phyloP scores from a whole-genome alignment of 2,329 filamentous ascomycete genomes.

The Scedosporium boydii region DNA sequence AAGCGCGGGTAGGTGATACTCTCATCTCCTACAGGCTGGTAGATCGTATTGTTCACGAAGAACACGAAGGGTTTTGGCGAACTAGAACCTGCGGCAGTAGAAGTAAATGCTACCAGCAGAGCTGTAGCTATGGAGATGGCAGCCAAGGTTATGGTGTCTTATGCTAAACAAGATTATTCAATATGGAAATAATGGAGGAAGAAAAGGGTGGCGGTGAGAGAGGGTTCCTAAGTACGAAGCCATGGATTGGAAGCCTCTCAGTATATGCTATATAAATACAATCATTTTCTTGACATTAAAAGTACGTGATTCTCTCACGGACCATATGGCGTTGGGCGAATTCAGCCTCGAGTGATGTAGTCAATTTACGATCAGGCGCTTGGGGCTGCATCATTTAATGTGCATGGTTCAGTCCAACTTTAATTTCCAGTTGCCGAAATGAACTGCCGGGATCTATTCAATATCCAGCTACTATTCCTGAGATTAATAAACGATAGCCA shows the following conservation, averaged over 20 bases:
- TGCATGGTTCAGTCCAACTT: neutral
- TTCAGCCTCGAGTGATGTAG: neutral
- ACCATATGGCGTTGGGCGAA: neutral
- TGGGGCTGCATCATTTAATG: neutral
- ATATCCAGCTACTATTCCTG: neutral
- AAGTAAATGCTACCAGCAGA: neutral
- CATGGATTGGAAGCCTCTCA: neutral
- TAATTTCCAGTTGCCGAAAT: neutral
- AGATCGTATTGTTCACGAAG: constrained; percentile 5
- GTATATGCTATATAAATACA: neutral
- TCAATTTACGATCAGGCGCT: neutral
- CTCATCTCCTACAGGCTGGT: neutral
- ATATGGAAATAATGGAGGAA: neutral
- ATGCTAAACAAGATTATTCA: neutral
- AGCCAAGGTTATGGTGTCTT: neutral
- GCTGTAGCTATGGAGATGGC: neutral
- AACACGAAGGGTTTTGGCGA: neutral
- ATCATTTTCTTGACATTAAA: neutral
- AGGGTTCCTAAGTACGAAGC: neutral
- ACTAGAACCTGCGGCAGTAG: neutral
- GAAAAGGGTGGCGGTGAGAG: neutral
- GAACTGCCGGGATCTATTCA: neutral
- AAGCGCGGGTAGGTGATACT: constrained; percentile 3
- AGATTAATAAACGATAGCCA: neutral
- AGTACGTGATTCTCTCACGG: neutral